Conservation (phyloP, 345 rosid species). For the Lagerstroemia speciosa region DNA sequence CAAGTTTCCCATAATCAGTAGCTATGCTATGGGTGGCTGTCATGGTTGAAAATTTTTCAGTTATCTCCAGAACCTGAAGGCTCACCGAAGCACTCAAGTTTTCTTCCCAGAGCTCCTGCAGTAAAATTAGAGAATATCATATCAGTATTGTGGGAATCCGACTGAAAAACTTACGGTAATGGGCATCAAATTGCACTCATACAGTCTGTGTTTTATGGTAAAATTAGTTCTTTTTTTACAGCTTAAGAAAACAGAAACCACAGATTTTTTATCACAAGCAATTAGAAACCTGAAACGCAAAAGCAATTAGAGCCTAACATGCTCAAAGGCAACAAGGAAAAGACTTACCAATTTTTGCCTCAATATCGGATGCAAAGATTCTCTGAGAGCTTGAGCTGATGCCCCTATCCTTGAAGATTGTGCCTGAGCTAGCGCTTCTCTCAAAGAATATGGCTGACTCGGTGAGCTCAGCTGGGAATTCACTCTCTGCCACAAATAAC, state of each 20-base stretch:
- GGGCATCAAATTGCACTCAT: background rate
- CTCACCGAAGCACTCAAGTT: conserved; percentile 93
- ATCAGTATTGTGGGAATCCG: background rate
- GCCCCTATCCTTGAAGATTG: conserved; percentile 98
- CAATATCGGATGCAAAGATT: conserved; percentile 90
- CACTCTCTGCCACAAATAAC: conserved; percentile 90
- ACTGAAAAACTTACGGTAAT: background rate
- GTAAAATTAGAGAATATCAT: conserved; percentile 10
- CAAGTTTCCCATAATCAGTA: conserved; percentile 96
- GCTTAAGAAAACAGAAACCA: conserved; percentile 3
- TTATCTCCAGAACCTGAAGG: conserved; percentile 94
- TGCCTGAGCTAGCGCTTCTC: conserved; percentile 99
- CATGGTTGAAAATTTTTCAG: conserved; percentile 78
- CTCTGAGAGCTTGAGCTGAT: conserved; percentile 94
- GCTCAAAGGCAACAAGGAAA: background rate
- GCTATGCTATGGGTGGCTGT: conserved; percentile 84
- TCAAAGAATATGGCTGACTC: conserved; percentile 92
- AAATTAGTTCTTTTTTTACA: background rate
- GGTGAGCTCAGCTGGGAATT: conserved; percentile 98
- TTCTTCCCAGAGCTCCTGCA: conserved; percentile 99
- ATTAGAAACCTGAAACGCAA: background rate
- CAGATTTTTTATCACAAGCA: background rate
- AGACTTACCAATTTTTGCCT: conserved; percentile 83
- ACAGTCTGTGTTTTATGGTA: background rate
- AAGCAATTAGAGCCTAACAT: background rate